Evolutionary conservation across 73 alveolate species (phyloP).

Genomic region (Tetrahymena thermophila): DNA sequence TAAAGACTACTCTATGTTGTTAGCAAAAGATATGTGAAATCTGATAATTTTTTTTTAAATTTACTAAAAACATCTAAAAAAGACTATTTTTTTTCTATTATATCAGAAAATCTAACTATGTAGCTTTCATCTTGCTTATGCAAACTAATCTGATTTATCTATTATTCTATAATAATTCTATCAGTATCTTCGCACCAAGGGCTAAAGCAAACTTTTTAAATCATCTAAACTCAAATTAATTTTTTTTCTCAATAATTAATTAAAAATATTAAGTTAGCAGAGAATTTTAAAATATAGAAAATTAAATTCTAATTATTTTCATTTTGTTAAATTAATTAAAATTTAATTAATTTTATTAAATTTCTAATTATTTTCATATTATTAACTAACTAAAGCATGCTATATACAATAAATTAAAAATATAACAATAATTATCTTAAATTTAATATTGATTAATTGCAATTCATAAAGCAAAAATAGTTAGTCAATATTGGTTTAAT

Average conservation of each 20-base stretch:
- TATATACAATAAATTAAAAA: no score
- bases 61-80: neutral
- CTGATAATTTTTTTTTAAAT: neutral
- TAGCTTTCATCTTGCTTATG: neutral
- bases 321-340: no score
- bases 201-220: neutral
- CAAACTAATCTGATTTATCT: neutral
- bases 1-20: neutral
- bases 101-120: neutral
- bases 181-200: neutral
- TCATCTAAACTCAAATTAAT: neutral
- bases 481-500: no score
- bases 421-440: no score
- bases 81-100: neutral
- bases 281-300: no score
- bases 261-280: no score
- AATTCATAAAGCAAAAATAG: no score
- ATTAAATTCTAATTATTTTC: neutral
- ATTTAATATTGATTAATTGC: no score
- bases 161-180: neutral
- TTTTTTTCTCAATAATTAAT: neutral
- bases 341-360: no score
- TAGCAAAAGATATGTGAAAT: neutral
- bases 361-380: neutral
- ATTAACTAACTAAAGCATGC: neutral